Percentiles rank a stretch among this genome's conserved stretches.
Conservation (phyloP, 2,329 filamentous ascomycete species). For the Trichoderma sp. region DNA sequence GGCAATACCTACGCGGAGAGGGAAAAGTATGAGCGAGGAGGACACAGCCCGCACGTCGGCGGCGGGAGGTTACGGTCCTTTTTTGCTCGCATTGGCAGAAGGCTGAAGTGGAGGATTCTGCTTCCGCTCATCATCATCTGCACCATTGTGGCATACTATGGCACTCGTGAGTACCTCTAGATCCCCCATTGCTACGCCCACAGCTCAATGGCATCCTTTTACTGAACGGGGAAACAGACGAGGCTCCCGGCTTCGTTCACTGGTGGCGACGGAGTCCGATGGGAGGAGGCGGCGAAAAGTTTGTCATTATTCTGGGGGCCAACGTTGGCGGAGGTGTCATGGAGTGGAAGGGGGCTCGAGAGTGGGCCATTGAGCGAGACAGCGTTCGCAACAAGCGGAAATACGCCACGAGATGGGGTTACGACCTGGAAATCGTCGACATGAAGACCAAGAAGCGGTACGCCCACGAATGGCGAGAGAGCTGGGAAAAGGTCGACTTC, state of each 20-base stretch:
- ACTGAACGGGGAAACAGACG: conserved; percentile 10
- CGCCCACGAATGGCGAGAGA: conserved; percentile 97
- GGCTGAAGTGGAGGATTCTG: conserved; percentile 64
- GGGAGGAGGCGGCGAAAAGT: conserved; percentile 85
- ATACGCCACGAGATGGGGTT: conserved; percentile 86
- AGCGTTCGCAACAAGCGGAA: conserved; percentile 93
- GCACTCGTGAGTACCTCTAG: conserved; percentile 64
- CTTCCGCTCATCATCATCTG: conserved; percentile 62
- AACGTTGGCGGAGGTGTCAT: conserved; percentile 97
- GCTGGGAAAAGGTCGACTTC: conserved; percentile 98
- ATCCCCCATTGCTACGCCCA: background rate
- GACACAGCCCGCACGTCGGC: conserved; percentile 47
- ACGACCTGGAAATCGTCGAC: conserved; percentile 93
- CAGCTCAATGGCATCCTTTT: background rate
- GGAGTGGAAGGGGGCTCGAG: conserved; percentile 96
- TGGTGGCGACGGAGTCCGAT: conserved; percentile 71
- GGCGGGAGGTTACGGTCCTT: conserved; percentile 52
- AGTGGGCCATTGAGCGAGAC: conserved; percentile 98
- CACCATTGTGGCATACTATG: conserved; percentile 67
- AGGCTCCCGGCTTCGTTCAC: conserved; percentile 52
- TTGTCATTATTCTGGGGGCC: conserved; percentile 88
- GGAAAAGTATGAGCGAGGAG: conserved; percentile 69
- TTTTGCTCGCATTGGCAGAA: conserved; percentile 60
- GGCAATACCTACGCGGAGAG: conserved; percentile 68
- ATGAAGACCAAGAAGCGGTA: conserved; percentile 99